These are phyloP conservation scores for Raffaelea ambrosiae DNA, from an alignment of 2,329 filamentous ascomycete genomes.

Conservation along the genomic window DNA sequence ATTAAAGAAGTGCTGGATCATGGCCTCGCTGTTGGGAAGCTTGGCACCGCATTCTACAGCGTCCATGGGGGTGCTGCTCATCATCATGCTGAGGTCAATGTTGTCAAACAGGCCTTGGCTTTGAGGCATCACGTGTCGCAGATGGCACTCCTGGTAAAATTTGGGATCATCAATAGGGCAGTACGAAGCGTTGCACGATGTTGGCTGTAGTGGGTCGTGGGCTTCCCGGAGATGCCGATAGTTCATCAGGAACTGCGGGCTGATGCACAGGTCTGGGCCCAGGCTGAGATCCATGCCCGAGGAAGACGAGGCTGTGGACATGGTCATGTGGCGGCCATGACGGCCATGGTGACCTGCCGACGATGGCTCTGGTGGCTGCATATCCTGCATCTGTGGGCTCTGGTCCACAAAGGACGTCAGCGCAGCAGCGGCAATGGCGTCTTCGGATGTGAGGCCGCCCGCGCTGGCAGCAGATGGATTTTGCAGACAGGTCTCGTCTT, in stretches of 20 bases:
- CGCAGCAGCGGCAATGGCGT: constrained; percentile 13
- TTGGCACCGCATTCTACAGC: constrained; percentile 13
- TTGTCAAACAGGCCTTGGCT: not conserved
- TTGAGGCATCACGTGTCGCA: constrained; percentile 6
- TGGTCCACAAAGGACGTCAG: constrained; percentile 10
- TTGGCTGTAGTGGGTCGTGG: constrained; percentile 12
- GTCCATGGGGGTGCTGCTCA: not conserved
- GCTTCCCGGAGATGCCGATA: constrained; percentile 12
- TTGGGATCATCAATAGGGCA: constrained; percentile 14
- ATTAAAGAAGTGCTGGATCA: constrained; percentile 14
- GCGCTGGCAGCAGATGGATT: not conserved
- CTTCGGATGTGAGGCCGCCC: constrained; percentile 6
- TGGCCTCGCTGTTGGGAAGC: constrained; percentile 13
- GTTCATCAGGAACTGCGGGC: constrained; percentile 14
- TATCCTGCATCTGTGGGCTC: not conserved
- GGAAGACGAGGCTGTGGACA: not conserved
- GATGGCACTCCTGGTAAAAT: constrained; percentile 15
- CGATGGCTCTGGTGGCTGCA: not conserved
- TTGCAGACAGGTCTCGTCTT: constrained; percentile 13
- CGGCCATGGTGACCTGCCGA: not conserved
- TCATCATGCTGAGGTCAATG: not conserved
- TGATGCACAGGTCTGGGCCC: constrained; percentile 12
- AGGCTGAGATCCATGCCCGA: constrained; percentile 5
- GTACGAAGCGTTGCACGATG: constrained; percentile 7
- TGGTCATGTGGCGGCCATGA: not conserved